Evolutionary conservation across 179 eudicot genomes (phyloP).

Genomic region (Patellifolia procumbens): DNA sequence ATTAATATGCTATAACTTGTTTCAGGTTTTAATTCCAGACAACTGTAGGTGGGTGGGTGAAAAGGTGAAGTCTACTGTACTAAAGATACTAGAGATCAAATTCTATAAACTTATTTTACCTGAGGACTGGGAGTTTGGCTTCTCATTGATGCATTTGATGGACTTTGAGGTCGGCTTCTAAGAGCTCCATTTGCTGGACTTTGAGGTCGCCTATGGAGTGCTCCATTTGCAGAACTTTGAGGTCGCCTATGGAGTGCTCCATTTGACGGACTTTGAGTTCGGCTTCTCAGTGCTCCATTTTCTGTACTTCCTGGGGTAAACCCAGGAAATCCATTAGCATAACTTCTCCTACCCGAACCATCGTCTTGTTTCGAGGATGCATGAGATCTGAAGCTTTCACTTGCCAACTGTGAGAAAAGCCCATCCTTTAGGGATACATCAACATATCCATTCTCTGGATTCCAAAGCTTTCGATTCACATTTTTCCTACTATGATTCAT

Average conservation of each 20-base stretch:
- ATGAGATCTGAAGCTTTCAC: constrained; percentile 32
- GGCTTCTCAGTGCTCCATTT: constrained; percentile 32
- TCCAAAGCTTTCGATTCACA: constrained; percentile 66
- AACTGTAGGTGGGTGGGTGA: no score
- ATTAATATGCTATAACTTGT: neutral
- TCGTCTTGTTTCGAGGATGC: constrained; percentile 40
- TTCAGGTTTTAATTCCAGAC: neutral
- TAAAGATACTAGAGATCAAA: neutral
- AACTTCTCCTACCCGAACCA: constrained; percentile 33
- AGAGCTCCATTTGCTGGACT: constrained; percentile 30
- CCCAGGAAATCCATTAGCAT: constrained; percentile 58
- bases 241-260: neutral
- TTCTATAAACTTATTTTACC: constrained; percentile 39
- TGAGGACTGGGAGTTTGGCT: constrained; percentile 82
- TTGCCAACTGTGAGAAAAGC: constrained; percentile 52
- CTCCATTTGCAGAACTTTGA: constrained; percentile 14
- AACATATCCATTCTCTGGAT: constrained; percentile 59
- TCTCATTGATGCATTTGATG: constrained; percentile 7
- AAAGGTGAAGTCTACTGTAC: neutral
- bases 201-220: neutral
- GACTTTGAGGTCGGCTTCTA: constrained; percentile 27
- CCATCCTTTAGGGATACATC: constrained; percentile 81
- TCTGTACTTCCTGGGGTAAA: constrained; percentile 44
- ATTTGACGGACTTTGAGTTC: constrained; percentile 4
- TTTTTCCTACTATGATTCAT: constrained; percentile 37